A percentile compares a stretch with the other conserved stretches of the same genome.
phyloP scores from a whole-genome alignment of 192 early-diverging fungal genomes.

The Coemansia sp. region DNA sequence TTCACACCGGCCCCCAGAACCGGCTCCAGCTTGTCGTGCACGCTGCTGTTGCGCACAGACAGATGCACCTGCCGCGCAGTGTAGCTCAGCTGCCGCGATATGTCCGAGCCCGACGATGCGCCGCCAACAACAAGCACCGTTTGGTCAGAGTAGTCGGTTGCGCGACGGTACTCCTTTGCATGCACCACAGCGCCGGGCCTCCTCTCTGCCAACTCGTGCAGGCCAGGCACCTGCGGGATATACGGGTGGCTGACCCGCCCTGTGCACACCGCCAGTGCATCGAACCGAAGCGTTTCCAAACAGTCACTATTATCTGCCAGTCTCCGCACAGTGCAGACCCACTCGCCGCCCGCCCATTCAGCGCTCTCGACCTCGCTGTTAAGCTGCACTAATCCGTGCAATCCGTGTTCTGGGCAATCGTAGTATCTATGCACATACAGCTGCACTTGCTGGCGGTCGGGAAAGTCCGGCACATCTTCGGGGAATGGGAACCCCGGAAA shows the following conservation, averaged over 20 bases:
- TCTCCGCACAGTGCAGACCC: conserved; percentile 25
- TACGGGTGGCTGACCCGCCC: conserved; percentile 56
- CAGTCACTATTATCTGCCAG: conserved; percentile 3
- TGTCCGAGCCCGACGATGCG: conserved; percentile 58
- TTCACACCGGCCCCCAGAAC: conserved; percentile 13
- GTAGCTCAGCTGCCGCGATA: conserved; percentile 49
- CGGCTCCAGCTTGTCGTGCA: neutral
- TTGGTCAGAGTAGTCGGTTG: conserved; percentile 19
- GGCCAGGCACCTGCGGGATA: conserved; percentile 53
- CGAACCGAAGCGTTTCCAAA: conserved; percentile 29
- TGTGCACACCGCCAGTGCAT: conserved; percentile 55
- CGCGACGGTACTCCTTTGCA: conserved; percentile 37
- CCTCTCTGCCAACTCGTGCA: conserved; percentile 10
- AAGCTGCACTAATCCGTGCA: conserved; percentile 29
- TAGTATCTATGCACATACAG: conserved; percentile 45
- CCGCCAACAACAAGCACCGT: conserved; percentile 59
- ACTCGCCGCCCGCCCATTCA: conserved; percentile 25
- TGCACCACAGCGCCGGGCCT: conserved; percentile 8
- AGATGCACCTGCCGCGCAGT: conserved; percentile 44
- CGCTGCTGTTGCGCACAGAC: conserved; percentile 15
- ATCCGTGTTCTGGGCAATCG: conserved; percentile 3
- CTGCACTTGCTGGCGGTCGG: conserved; percentile 39
- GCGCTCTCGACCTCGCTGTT: conserved; percentile 36
- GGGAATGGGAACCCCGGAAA: conserved; percentile 51
- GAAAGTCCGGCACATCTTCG: conserved; percentile 35